These are phyloP conservation scores for Cucumis sativus DNA, from an alignment of 306 rosid genomes.

Conservation along the genomic window Cucumber_9930_V3 NC_026657.2:1660501-1661000, in stretches of 20 bases:
- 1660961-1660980: not conserved
- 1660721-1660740: not conserved
- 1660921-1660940: not conserved
- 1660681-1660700: not conserved
- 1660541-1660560: not conserved
- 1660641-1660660: not conserved
- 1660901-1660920: not conserved
- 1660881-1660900: not conserved
- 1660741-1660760: not conserved
- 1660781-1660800: not conserved
- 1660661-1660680: not conserved
- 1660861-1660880: not conserved
- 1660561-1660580: not conserved
- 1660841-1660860: not conserved
- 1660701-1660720: not conserved
- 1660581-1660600: not conserved
- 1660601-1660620: not conserved
- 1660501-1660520: not conserved
- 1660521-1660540: not conserved
- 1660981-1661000: slow-evolving; percentile 97
- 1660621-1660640: not conserved
- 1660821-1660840: not conserved
- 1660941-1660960: not conserved
- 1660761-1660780: not conserved
- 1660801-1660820: not conserved